Evolutionary conservation across 257 asterid genomes (phyloP), one percentile per base, ranked within the genome.

Genomic region (Solanum pimpinellifolium): DNA sequence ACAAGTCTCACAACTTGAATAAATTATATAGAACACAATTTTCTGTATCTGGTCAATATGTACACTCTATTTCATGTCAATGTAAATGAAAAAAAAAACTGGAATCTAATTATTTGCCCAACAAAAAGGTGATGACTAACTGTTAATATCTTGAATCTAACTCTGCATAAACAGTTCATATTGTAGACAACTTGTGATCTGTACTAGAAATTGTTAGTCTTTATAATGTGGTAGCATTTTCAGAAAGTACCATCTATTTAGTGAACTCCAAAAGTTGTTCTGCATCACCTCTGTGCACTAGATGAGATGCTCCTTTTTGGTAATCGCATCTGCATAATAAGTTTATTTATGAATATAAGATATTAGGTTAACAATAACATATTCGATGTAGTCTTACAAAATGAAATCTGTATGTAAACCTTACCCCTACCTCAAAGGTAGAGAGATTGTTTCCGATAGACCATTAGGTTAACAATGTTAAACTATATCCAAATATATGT

Each of bases 281-380:
- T 78, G 25, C 68, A 49, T 78, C 84, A 46, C 29, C 59, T 8
- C 1, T 9, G 85, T 80, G 44, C 44, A 80, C 68, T 80, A 16
- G 44, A 29, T 29, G 68, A 80, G 44, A 49, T 49, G 25, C 68
- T 89, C 90, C 88, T 93, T 92, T 91, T 95, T 75, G 98, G 98
- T 73, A 94, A 92, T 29, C 94, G 92, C 96, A 96, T 92, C 98
- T 96, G 98, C 94, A 89, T 87, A 84, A 42, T 35, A 31, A 72
- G 8, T 47, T 23, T 21, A 10, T 46, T 84, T 56, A 44, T 83
- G 60, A 52, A 68, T 14, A 8, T 21, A 59, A 59, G n/a, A 20
- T 21, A 59, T 59, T 59, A 59, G 70, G 31, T 2, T 62, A 62
- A n/a, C 16, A 62, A 18, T 16, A 56, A 62, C 31, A 62, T 62